These are phyloP conservation scores for Claviceps humidiphila DNA, from an alignment of 2,329 filamentous ascomycete genomes.

Conservation along the genomic window DNA sequence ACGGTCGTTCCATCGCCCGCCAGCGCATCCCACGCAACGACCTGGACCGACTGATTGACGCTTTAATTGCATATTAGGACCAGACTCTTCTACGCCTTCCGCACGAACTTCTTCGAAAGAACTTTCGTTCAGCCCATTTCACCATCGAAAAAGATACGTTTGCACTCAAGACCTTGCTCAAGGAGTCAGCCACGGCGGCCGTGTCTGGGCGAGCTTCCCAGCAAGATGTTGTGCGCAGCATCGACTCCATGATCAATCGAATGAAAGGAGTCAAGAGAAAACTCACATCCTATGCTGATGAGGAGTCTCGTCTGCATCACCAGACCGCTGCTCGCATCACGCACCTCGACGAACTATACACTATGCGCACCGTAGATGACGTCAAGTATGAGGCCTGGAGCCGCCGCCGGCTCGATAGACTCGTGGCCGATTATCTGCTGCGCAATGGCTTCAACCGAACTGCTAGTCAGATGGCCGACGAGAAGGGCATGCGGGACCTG, in stretches of 20 bases:
- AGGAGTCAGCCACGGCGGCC: constrained; percentile 53
- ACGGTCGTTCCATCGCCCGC: not conserved
- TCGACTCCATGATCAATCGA: constrained; percentile 74
- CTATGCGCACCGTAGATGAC: constrained; percentile 70
- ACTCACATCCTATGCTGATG: constrained; percentile 60
- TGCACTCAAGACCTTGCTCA: constrained; percentile 46
- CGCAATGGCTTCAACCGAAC: constrained; percentile 70
- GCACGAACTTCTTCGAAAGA: constrained; percentile 83
- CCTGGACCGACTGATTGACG: not conserved
- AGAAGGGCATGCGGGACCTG: constrained; percentile 64
- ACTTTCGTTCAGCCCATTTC: constrained; percentile 77
- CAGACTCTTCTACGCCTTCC: constrained; percentile 89
- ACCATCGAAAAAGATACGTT: constrained; percentile 59
- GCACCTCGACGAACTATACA: constrained; percentile 70
- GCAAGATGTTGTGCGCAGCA: constrained; percentile 60
- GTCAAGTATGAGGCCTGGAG: constrained; percentile 92
- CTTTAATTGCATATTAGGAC: constrained; percentile 41
- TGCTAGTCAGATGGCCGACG: constrained; percentile 59
- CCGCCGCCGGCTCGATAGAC: constrained; percentile 62
- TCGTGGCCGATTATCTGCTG: constrained; percentile 87
- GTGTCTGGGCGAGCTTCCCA: constrained; percentile 48
- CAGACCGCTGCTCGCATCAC: constrained; percentile 64
- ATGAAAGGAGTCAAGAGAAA: constrained; percentile 85
- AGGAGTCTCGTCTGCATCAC: constrained; percentile 64
- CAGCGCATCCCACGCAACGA: not conserved